Evolutionary conservation across 768 basidiomycete species (phyloP).

Genomic region (Crassisporium funariophilum): DNA sequence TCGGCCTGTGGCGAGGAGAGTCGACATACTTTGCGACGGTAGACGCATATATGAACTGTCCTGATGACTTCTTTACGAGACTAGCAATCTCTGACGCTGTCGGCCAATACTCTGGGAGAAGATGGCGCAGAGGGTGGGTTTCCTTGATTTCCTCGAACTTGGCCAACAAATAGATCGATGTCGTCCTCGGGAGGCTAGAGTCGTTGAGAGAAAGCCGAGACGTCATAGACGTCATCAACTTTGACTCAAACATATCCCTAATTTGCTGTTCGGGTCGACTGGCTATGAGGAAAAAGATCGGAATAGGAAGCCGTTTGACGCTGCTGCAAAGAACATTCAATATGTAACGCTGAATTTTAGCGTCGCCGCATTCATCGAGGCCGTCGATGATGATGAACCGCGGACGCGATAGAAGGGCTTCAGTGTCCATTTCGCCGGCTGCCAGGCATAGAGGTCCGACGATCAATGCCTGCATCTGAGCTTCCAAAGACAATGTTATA

Average conservation of each 20-base stretch:
- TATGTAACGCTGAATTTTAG: conserved; percentile 8
- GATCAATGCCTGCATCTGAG: conserved; percentile 10
- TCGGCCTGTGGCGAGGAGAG: conserved; percentile 5
- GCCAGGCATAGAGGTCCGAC: conserved; percentile 5
- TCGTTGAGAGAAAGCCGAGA: conserved; percentile 7
- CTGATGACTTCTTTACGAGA: conserved; percentile 16
- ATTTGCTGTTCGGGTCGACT: conserved; percentile 19
- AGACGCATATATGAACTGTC: conserved; percentile 20
- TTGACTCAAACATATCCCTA: conserved; percentile 9
- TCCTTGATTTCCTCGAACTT: conserved; percentile 14
- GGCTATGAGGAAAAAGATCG: conserved; percentile 17
- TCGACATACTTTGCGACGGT: conserved; percentile 16
- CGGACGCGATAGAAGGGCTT: not conserved
- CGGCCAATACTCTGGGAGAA: conserved; percentile 6
- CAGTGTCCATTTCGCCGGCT: too few relatives aligned
- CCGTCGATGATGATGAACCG: conserved; percentile 20
- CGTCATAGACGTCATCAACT: not conserved
- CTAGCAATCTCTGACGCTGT: not conserved
- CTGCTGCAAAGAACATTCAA: conserved; percentile 2
- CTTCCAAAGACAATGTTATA: conserved; percentile 7
- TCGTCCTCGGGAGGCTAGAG: conserved; percentile 10
- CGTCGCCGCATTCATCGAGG: conserved; percentile 16
- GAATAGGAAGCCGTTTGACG: not conserved
- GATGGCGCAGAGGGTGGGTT: conserved; percentile 7
- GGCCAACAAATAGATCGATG: conserved; percentile 9